These are phyloP conservation scores for Crithidia acanthocephali DNA, from an alignment of 208 protist genomes.

Conservation along the genomic window DNA sequence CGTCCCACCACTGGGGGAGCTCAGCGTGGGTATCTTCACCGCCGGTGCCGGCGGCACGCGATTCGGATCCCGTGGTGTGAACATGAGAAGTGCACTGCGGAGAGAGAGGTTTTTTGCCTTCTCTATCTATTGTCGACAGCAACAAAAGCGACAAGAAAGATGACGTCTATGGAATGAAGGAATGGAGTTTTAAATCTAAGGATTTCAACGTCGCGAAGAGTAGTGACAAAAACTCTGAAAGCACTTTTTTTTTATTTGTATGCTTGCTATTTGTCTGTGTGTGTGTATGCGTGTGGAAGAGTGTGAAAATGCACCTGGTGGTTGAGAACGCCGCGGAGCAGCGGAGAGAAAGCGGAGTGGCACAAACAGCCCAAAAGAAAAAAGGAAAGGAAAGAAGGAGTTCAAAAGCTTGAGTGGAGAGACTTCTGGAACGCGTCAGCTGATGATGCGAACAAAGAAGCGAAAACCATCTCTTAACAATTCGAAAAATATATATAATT, in stretches of 20 bases:
- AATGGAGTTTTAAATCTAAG: not conserved
- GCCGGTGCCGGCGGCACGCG: conserved; percentile 22
- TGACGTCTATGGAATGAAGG: not conserved
- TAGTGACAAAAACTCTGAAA: too few species aligned
- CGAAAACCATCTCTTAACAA: too few species aligned
- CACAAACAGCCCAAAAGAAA: too few species aligned
- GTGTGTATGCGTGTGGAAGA: not conserved
- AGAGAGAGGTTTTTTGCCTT: not conserved
- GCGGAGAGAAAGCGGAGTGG: too few species aligned
- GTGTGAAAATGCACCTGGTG: not conserved
- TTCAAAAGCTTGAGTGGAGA: too few species aligned
- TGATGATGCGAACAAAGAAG: not conserved
- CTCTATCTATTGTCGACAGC: not conserved
- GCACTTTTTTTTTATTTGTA: too few species aligned
- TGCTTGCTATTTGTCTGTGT: too few species aligned
- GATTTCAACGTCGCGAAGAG: too few species aligned
- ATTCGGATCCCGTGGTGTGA: conserved; percentile 29
- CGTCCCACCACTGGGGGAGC: conserved; percentile 2
- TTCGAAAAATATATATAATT: too few species aligned
- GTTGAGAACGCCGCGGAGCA: not conserved
- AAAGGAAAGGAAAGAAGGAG: too few species aligned
- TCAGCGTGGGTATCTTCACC: conserved; percentile 38
- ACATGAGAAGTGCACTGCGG: too few species aligned
- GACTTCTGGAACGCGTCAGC: not conserved
- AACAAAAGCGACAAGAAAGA: too few species aligned